Base-by-base conservation (phyloP, 2,329 filamentous ascomycete genomes). In the Fusarium verrucosum region DNA sequence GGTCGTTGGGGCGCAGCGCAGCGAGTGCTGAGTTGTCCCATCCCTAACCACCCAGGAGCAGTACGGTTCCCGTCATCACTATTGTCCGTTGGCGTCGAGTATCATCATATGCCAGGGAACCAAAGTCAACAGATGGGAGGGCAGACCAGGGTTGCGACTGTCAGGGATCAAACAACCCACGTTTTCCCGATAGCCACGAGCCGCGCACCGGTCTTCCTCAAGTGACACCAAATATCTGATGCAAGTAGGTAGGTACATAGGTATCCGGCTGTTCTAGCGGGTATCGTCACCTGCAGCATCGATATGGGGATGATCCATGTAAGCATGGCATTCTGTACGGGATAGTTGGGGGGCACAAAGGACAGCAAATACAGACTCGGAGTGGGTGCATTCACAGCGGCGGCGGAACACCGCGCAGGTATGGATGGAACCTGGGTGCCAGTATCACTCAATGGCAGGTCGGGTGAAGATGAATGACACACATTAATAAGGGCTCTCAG, bases 11-110 rank as follows among this genome's bases (percentile, higher is more conserved):
- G 42, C 57, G 41, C 50, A 69, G 42, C 57, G 41, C 50, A 69
- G 58, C 56, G 50, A 58, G 57, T 57, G 53, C 62, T 69, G 61
- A 57, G 56, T 47, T 69, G 67, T 66, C 67, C 45, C 50, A 55
- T 62, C 50, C 20, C 45, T 46, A 47, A 45, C 52, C 35, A 68
- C 40, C 36, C 37, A 37, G 32, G 36, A 41, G n/a, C 35, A 50
- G 19, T 13, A 9, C 37, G 19, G n/a, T 33, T 55, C 47, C 51
- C 37, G 20, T 47, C 47, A 47, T 40, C 33, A 28, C 35, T 9
- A 42, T 50, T 17, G 19, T 33, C 33, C 40, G 30, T 53, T 35
- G 52, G 25, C 35, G 13, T 46, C 16, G 19, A 50, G 42, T 32
- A 14, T 42, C 40, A 25, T 60, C 25, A 53, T 62, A 46, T 50